phyloP scores from a whole-genome alignment of 345 rosid genomes.

The Citrus hindsii region DNA sequence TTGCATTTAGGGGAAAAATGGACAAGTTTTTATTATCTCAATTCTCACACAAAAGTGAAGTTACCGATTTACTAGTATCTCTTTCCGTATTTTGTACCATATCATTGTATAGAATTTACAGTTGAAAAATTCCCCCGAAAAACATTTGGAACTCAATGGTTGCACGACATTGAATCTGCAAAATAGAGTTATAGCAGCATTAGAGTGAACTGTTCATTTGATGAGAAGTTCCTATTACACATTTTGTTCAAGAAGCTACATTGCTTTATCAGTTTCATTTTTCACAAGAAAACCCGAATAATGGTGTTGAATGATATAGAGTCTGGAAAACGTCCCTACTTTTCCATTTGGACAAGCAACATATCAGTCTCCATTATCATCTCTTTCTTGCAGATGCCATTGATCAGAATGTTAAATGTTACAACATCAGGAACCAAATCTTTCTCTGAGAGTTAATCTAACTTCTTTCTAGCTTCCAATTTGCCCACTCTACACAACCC shows the following conservation, averaged over 20 bases:
- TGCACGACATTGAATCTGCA: no score
- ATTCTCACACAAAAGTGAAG: not conserved
- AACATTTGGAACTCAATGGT: no score
- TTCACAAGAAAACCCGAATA: constrained; percentile 9
- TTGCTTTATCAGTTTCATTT: not conserved
- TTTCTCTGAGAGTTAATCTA: not conserved
- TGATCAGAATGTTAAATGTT: constrained; percentile 20
- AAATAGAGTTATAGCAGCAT: no score
- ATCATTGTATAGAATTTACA: no score
- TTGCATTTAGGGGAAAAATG: not conserved
- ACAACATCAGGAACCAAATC: constrained; percentile 15
- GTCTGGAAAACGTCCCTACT: constrained; percentile 17
- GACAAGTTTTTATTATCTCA: not conserved
- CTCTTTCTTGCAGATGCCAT: constrained; percentile 16
- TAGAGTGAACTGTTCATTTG: no score
- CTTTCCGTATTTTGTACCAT: not conserved
- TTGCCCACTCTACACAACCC: no score
- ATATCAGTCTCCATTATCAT: constrained; percentile 1
- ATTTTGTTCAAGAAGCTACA: not conserved
- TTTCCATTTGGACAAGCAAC: constrained; percentile 21
- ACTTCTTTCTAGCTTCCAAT: no score
- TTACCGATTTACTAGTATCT: not conserved
- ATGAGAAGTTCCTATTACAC: no score
- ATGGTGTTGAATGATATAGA: constrained; percentile 11
- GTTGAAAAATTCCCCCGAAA: no score